phyloP scores from a whole-genome alignment of 176 grass and related monocot species.

The Zoysia japonica region DNA sequence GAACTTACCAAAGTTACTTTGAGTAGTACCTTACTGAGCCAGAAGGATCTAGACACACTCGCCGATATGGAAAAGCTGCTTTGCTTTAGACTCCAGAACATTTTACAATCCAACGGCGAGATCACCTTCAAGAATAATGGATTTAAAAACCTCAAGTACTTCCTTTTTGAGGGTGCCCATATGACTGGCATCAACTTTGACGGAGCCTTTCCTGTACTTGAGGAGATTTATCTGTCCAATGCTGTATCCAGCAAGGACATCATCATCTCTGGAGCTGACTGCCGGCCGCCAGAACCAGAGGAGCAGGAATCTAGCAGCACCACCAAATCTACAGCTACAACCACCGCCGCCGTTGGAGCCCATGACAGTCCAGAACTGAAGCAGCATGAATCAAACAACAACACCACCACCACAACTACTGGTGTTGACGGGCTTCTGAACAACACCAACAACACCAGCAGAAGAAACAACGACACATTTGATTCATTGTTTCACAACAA shows the following conservation, averaged over 20 bases:
- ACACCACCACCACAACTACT: too few species aligned
- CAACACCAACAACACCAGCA: too few species aligned
- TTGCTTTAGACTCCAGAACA: background rate
- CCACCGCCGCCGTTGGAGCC: too few species aligned
- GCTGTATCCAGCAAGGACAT: too few species aligned
- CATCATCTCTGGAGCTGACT: too few species aligned
- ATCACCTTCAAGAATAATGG: background rate
- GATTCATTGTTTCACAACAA: background rate
- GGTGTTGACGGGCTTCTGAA: too few species aligned
- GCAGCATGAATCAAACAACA: too few species aligned
- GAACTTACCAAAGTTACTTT: slow-evolving; percentile 39
- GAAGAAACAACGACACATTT: too few species aligned
- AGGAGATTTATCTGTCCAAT: background rate
- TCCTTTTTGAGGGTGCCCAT: slow-evolving; percentile 7
- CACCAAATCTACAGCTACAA: too few species aligned
- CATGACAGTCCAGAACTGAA: too few species aligned
- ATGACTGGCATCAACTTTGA: background rate
- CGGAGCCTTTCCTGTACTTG: background rate
- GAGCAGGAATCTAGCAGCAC: too few species aligned
- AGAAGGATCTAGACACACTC: background rate
- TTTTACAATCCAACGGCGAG: background rate
- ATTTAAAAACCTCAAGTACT: slow-evolving; percentile 4
- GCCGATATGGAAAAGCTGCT: background rate
- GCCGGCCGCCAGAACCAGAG: too few species aligned
- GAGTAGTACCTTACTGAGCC: background rate